Conservation (phyloP, 495 filamentous ascomycete species). For the Saxophila tyrrhenica region DNA sequence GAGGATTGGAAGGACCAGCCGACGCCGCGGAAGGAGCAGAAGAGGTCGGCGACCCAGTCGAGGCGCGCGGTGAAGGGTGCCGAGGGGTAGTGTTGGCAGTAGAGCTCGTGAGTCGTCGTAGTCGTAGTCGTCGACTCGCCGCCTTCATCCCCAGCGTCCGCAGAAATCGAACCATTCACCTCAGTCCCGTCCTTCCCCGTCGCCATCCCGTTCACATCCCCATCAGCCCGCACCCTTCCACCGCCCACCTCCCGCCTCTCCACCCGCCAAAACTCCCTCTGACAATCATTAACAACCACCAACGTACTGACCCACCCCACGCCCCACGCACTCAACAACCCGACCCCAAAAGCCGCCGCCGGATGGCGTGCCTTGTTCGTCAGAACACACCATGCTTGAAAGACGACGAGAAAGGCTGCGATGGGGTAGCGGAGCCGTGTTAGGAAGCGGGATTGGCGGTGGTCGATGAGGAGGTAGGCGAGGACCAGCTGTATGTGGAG, state of each 20-base stretch:
- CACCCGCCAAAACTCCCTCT: conserved; percentile 57
- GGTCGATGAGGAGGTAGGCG: conserved; percentile 49
- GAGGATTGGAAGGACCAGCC: conserved; percentile 69
- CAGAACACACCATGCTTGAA: conserved; percentile 23
- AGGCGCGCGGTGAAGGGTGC: conserved; percentile 47
- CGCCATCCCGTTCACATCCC: background rate
- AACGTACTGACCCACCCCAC: conserved; percentile 52
- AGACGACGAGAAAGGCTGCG: conserved; percentile 36
- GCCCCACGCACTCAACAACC: conserved; percentile 53
- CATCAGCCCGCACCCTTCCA: background rate
- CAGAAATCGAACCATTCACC: too few species aligned
- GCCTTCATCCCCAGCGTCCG: too few species aligned
- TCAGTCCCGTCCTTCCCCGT: background rate
- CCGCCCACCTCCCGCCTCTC: conserved; percentile 26
- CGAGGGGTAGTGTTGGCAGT: conserved; percentile 64
- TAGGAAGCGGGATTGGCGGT: conserved; percentile 38
- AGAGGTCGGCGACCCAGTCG: conserved; percentile 59
- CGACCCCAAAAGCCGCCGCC: conserved; percentile 55
- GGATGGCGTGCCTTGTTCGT: conserved; percentile 42
- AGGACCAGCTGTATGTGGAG: too few species aligned
- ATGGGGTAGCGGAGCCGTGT: conserved; percentile 37
- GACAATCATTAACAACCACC: conserved; percentile 52
- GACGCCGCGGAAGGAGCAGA: conserved; percentile 57
- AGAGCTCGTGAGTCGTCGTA: conserved; percentile 4
- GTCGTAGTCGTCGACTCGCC: background rate